Percentiles rank a stretch among this genome's conserved stretches.
Evolutionary conservation across 2,329 filamentous ascomycete genomes (phyloP).

Genomic region (Dendryphion nanum): DNA sequence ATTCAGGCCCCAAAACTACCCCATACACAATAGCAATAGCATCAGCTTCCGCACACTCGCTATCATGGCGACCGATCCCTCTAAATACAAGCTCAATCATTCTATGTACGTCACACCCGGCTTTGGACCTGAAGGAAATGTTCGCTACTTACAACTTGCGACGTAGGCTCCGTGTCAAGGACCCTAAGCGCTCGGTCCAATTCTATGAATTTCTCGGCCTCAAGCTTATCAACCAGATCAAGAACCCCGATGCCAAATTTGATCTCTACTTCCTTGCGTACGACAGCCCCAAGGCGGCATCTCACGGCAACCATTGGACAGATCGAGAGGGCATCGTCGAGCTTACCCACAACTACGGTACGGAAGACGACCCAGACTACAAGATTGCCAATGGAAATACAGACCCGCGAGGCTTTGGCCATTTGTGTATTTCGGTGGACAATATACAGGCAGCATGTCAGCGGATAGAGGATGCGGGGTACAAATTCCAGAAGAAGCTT

Average conservation of each 20-base stretch:
- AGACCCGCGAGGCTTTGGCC: slow-evolving; percentile 84
- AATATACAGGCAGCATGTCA: slow-evolving; percentile 84
- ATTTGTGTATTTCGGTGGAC: slow-evolving; percentile 70
- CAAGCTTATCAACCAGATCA: slow-evolving; percentile 75
- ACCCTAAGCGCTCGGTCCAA: slow-evolving; percentile 78
- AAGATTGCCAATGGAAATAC: slow-evolving; percentile 83
- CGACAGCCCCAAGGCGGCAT: slow-evolving; percentile 72
- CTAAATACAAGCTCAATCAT: slow-evolving; percentile 66
- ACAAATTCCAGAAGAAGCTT: slow-evolving; percentile 93
- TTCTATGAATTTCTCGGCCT: slow-evolving; percentile 95
- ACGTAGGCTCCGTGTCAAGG: slow-evolving; percentile 92
- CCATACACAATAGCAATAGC: too few relatives aligned
- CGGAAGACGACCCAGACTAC: slow-evolving; percentile 79
- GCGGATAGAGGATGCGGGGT: slow-evolving; percentile 84
- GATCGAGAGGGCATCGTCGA: slow-evolving; percentile 91
- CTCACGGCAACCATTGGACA: slow-evolving; percentile 69
- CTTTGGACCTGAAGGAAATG: too few relatives aligned
- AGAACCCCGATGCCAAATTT: slow-evolving; percentile 86
- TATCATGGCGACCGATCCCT: slow-evolving; percentile 57
- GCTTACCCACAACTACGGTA: slow-evolving; percentile 82
- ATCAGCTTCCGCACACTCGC: slow-evolving; percentile 32
- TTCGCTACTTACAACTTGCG: too few relatives aligned
- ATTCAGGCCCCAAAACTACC: too few relatives aligned
- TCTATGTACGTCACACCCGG: slow-evolving; percentile 40
- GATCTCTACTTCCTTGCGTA: slow-evolving; percentile 95